These are phyloP conservation scores for Pichia membranifaciens DNA, from an alignment of 805 yeast species.

Conservation along the genomic window DNA sequence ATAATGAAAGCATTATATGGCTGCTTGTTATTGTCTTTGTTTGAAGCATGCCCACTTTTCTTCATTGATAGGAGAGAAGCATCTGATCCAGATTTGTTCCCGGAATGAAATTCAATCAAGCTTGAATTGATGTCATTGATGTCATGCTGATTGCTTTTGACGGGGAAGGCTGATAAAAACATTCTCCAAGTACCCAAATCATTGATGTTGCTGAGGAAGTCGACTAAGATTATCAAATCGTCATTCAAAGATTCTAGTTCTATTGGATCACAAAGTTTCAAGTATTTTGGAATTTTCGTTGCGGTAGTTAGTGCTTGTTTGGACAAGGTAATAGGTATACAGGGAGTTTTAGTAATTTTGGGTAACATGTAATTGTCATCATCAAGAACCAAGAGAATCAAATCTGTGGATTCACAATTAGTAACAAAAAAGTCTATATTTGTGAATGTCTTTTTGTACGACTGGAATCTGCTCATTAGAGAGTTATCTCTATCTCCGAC, in stretches of 20 bases:
- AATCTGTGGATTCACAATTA: constrained; percentile 17
- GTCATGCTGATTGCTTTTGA: background rate
- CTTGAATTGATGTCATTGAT: constrained; percentile 20
- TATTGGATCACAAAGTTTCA: constrained; percentile 32
- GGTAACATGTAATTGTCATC: constrained; percentile 27
- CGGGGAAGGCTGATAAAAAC: constrained; percentile 6
- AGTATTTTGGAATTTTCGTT: constrained; percentile 14
- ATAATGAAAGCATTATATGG: constrained; percentile 13
- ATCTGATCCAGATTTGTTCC: background rate
- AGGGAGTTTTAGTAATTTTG: constrained; percentile 11
- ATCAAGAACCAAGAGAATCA: constrained; percentile 27
- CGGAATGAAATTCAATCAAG: constrained; percentile 16
- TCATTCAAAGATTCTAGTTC: constrained; percentile 22
- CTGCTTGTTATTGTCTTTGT: constrained; percentile 5
- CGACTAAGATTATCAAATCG: constrained; percentile 29
- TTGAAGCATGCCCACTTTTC: background rate
- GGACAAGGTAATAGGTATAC: constrained; percentile 9
- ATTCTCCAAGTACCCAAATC: constrained; percentile 13
- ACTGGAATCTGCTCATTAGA: constrained; percentile 21
- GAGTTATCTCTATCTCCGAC: constrained; percentile 22
- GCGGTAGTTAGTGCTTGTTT: background rate
- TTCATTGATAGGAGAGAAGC: background rate
- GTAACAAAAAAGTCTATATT: constrained; percentile 22
- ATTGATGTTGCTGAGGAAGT: constrained; percentile 27
- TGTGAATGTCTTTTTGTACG: constrained; percentile 27